A percentile compares a stretch with the other conserved stretches of the same genome.
phyloP scores from a whole-genome alignment of 176 grass and related monocot genomes.

The Oryza rufipogon region DNA sequence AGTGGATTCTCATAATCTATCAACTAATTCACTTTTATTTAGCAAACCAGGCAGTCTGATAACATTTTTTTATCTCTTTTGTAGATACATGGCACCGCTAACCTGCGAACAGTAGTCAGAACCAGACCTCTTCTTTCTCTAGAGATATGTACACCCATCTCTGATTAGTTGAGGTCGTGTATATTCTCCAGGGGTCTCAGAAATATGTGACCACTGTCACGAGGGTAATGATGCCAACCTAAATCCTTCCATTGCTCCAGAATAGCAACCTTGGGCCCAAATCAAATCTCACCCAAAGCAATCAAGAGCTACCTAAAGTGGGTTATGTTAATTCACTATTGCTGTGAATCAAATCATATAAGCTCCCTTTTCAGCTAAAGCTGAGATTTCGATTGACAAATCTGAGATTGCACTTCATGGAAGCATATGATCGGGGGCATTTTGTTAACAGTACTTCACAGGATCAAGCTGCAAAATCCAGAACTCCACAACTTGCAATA shows the following conservation, averaged over 20 bases:
- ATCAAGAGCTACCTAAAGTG: slow-evolving; percentile 50
- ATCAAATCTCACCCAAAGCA: slow-evolving; percentile 55
- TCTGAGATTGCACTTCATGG: slow-evolving; percentile 47
- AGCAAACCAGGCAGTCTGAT: slow-evolving; percentile 49
- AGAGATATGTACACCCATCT: slow-evolving; percentile 69
- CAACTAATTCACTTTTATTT: slow-evolving; percentile 66
- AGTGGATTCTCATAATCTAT: slow-evolving; percentile 28
- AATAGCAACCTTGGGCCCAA: slow-evolving; percentile 49
- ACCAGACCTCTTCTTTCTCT: slow-evolving; percentile 58
- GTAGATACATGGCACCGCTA: slow-evolving; percentile 56
- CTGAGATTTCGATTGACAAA: slow-evolving; percentile 43
- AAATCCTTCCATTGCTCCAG: slow-evolving; percentile 52
- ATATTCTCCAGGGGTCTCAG: slow-evolving; percentile 58
- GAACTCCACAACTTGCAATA: slow-evolving; percentile 53
- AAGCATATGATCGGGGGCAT: slow-evolving; percentile 46
- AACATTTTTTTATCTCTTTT: slow-evolving; percentile 47
- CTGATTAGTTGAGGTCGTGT: slow-evolving; percentile 40
- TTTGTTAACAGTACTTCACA: slow-evolving; percentile 59
- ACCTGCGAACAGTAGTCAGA: slow-evolving; percentile 58
- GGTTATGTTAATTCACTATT: slow-evolving; percentile 64
- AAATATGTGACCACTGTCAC: slow-evolving; percentile 64
- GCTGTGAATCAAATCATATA: slow-evolving; percentile 48
- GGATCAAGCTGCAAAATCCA: slow-evolving; percentile 59
- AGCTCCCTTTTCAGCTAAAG: slow-evolving; percentile 47
- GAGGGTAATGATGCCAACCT: slow-evolving; percentile 51